Evolutionary conservation across 2,329 filamentous ascomycete species (phyloP).

Genomic region (Zymoseptoria passerinii): DNA sequence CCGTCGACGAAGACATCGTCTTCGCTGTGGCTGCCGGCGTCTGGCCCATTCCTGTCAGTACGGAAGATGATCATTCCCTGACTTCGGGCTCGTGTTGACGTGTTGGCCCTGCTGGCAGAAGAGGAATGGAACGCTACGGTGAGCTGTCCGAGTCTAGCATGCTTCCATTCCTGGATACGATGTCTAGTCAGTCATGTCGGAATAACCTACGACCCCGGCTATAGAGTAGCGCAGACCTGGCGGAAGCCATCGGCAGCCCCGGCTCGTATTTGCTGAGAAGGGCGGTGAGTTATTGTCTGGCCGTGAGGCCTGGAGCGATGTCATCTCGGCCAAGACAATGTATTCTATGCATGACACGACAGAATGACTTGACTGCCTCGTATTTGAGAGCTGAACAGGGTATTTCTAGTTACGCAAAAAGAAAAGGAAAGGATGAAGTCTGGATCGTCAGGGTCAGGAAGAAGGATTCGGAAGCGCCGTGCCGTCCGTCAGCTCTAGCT

Average conservation of each 20-base stretch:
- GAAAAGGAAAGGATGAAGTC: neutral
- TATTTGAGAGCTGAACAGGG: neutral
- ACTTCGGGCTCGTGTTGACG: neutral
- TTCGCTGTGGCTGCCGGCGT: neutral
- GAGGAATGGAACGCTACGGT: neutral
- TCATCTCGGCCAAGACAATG: neutral
- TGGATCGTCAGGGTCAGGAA: neutral
- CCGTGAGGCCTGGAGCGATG: neutral
- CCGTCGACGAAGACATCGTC: neutral
- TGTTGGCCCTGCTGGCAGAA: neutral
- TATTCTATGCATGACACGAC: neutral
- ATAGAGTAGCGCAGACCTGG: neutral
- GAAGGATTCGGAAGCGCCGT: neutral
- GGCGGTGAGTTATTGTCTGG: neutral
- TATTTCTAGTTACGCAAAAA: neutral
- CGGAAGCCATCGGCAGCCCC: neutral
- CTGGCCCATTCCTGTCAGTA: neutral
- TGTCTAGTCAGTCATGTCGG: neutral
- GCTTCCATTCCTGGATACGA: neutral
- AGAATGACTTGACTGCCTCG: neutral
- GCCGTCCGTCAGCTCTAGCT: no score
- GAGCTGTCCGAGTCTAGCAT: neutral
- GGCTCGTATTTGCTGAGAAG: neutral
- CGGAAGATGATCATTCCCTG: neutral
- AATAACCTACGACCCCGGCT: neutral